These are phyloP conservation scores for Elsinoe ampelina DNA, from an alignment of 2,329 filamentous ascomycete species.

Conservation along the genomic window DNA sequence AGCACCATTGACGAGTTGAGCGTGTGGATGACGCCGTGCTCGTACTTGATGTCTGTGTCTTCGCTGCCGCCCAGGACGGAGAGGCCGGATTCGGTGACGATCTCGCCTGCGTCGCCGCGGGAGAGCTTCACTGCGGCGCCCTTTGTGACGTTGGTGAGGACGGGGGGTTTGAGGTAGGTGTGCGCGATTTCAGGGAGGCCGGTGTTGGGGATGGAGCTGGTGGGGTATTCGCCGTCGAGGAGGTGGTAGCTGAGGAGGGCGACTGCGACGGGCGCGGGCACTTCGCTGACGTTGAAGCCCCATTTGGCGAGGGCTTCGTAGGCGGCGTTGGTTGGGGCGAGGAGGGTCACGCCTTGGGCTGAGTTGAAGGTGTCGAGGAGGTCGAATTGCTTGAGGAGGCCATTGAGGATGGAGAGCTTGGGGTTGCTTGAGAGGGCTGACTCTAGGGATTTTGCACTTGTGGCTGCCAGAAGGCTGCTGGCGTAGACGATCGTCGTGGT, in stretches of 20 bases:
- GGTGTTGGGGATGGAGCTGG: constrained; percentile 7
- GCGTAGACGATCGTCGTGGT: not conserved
- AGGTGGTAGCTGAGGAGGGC: constrained; percentile 18
- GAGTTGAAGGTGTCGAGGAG: constrained; percentile 15
- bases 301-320: constrained; percentile 13
- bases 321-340: constrained; percentile 17
- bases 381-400: constrained; percentile 16
- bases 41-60: constrained; percentile 13
- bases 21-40: constrained; percentile 16
- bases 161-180: constrained; percentile 14
- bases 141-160: constrained; percentile 15
- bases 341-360: constrained; percentile 14
- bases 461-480: not conserved
- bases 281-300: constrained; percentile 18
- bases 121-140: constrained; percentile 17
- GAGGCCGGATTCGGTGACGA: constrained; percentile 17
- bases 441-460: constrained; percentile 4
- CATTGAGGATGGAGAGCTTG: constrained; percentile 16
- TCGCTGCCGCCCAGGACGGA: constrained; percentile 16
- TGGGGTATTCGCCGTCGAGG: constrained; percentile 14
- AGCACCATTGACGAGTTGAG: constrained; percentile 18
- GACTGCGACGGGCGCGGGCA: constrained; percentile 16
- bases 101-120: not conserved
- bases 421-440: constrained; percentile 5
- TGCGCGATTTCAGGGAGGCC: constrained; percentile 14